Evolutionary conservation across 805 yeast genomes (phyloP), one percentile per base, ranked within the genome.

Genomic region (Suhomyces canberraensis): DNA sequence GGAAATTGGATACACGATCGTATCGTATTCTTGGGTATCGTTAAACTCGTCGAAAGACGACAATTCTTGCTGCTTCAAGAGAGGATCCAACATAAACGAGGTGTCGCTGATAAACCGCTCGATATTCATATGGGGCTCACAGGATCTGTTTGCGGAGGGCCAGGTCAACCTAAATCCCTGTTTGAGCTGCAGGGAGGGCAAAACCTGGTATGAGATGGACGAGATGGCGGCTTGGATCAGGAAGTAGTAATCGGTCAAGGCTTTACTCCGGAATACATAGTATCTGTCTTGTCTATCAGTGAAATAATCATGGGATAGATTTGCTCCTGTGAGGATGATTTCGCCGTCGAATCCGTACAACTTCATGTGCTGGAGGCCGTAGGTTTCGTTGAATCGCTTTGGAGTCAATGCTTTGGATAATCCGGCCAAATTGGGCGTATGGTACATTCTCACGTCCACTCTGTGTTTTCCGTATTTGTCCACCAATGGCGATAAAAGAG

Each of bases 291-390:
- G 98, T 46, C 98, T 78, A 59, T 91, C 83, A 3, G 95, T 85
- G 61, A 93, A 93, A 60, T 93, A 93, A 61, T 93, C 98, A 25
- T 76, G 69, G 0, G 96, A 87, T 32, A 93, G 69, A 53, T 93
- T 93, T 2, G 98, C 98, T 5, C 98, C 98, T 13, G 85, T 76
- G 21, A 93, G 69, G 14, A 93, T 75, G 28, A 93, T 78, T 54
- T 90, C 96, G 51, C 88, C 79, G 58, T 93, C 98, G 51, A 90
- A 80, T 1, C 98, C 98, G 58, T 93, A 93, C 19, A 93, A 73
- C 58, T 93, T 93, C 98, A 93, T 93, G 56, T 93, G 98, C 59
- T 93, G 98, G 35, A 93, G 71, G 0, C 98, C 98, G 64, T 74
- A 76, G 3, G 95, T 90, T 63, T 93, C 98, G 59, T 90, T 89